Evolutionary conservation across 495 filamentous ascomycete species (phyloP).

Genomic region (Neurospora sp.): DNA sequence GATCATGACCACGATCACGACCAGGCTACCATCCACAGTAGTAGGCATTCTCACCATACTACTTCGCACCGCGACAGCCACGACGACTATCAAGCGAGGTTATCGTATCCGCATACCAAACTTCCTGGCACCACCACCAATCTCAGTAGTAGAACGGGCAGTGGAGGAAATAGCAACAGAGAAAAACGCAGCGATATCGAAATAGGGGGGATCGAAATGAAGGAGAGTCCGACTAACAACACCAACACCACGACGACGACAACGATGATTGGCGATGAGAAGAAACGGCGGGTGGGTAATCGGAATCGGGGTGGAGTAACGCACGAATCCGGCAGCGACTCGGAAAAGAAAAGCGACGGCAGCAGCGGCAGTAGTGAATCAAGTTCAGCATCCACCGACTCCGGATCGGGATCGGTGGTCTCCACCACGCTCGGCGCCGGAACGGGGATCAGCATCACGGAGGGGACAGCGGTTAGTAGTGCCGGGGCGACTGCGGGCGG

Average conservation of each 20-base stretch:
- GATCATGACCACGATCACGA: not conserved
- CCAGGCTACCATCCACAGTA: not conserved
- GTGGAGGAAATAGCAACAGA: not conserved
- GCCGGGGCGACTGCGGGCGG: not conserved
- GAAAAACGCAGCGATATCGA: not conserved
- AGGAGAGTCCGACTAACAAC: not conserved
- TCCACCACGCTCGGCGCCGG: not conserved
- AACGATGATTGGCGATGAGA: not conserved
- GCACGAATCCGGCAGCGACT: not conserved
- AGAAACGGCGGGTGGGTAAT: not conserved
- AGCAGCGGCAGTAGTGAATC: not conserved
- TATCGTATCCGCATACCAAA: not conserved
- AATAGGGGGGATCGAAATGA: not conserved
- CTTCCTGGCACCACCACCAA: not conserved
- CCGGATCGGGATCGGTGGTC: not conserved
- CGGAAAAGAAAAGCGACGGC: not conserved
- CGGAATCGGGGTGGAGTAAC: not conserved
- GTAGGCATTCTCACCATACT: not conserved
- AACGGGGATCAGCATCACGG: not conserved
- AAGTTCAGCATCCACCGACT: not conserved
- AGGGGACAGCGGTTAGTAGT: not conserved
- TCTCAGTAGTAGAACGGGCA: not conserved
- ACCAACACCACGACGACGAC: not conserved
- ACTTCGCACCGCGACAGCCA: not conserved
- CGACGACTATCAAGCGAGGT: not conserved